These are phyloP conservation scores for Rhizopogon salebrosus DNA, from an alignment of 768 basidiomycete genomes.

Conservation along the genomic window DNA sequence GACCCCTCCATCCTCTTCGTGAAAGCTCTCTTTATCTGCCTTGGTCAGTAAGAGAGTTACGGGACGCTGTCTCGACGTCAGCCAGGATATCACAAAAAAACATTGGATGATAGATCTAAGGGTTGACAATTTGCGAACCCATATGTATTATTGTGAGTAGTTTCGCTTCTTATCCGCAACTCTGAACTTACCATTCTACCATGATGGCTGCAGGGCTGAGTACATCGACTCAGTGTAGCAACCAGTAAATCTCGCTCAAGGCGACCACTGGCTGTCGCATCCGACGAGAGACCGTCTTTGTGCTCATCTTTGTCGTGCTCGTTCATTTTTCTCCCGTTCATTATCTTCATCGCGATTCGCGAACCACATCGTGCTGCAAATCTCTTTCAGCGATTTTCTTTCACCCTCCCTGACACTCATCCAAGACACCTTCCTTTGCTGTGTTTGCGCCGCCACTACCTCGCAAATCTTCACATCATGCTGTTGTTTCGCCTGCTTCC, in stretches of 20 bases:
- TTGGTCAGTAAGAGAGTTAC: too few species aligned
- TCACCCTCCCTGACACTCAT: not conserved
- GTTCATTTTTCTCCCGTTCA: not conserved
- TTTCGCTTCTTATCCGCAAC: not conserved
- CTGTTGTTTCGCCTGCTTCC: not conserved
- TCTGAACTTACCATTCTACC: not conserved
- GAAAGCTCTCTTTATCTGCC: too few species aligned
- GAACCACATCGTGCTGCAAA: not conserved
- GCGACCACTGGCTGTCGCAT: not conserved
- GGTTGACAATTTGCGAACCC: not conserved
- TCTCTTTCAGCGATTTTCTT: not conserved
- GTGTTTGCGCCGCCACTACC: not conserved
- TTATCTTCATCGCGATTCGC: not conserved
- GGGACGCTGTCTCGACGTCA: too few species aligned
- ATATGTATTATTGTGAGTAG: not conserved
- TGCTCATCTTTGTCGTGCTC: not conserved
- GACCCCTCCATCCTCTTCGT: too few species aligned
- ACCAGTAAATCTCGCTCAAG: constrained; percentile 1
- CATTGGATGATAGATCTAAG: not conserved
- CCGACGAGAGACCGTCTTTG: too few species aligned
- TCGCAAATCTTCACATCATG: not conserved
- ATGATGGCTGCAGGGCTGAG: not conserved
- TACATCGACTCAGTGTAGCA: not conserved
- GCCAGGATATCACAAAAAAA: too few species aligned
- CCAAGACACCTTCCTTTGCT: not conserved